phyloP scores from a whole-genome alignment of 108 stramenopile genomes.

The Skeletonema grethae region DNA sequence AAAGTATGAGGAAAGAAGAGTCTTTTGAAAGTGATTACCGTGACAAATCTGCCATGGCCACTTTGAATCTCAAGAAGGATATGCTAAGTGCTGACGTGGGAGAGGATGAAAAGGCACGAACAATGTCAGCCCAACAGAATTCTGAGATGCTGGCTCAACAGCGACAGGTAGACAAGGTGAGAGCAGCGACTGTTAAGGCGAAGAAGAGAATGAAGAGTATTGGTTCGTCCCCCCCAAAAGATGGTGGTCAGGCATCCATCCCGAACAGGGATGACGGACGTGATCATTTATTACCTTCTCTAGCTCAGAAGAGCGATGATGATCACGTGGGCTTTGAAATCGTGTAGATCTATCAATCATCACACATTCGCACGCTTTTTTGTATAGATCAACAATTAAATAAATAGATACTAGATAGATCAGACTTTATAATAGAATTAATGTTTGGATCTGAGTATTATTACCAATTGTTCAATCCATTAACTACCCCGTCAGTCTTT shows the following conservation, averaged over 20 bases:
- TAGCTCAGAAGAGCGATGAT: neutral
- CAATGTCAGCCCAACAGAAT: neutral
- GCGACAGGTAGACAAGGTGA: neutral
- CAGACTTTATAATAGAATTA: no score
- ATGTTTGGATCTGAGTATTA: neutral
- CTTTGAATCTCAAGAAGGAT: conserved; percentile 55
- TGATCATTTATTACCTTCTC: neutral
- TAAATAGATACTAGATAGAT: no score
- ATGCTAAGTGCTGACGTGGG: conserved; percentile 50
- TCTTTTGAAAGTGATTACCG: conserved; percentile 9
- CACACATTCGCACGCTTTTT: neutral
- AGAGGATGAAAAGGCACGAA: conserved; percentile 1
- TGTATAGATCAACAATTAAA: no score
- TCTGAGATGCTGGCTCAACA: neutral
- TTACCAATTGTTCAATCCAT: conserved; percentile 70
- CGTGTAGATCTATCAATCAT: neutral
- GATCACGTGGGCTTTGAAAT: neutral
- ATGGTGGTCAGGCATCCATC: neutral
- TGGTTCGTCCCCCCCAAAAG: neutral
- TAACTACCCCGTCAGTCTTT: conserved; percentile 42
- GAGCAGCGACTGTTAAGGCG: neutral
- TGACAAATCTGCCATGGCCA: conserved; percentile 18
- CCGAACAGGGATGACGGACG: neutral
- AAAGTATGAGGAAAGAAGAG: conserved; percentile 4
- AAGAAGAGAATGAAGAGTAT: conserved; percentile 3